phyloP scores from a whole-genome alignment of 352 stramenopile genomes.

The Globisporangium heterothallicum region DNA sequence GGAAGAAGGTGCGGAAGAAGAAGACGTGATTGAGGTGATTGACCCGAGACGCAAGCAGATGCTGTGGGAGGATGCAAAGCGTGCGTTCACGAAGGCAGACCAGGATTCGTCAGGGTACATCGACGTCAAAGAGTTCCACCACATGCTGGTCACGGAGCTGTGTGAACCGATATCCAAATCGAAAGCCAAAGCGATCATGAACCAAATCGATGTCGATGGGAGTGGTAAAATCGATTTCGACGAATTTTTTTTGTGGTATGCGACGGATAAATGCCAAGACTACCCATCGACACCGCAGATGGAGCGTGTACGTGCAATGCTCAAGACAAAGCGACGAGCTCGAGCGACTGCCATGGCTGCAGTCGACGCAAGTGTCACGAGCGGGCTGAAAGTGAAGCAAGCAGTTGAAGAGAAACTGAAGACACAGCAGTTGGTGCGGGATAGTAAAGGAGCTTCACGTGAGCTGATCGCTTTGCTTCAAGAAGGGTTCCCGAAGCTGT shows the following conservation, averaged over 20 bases:
- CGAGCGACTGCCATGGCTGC: slow-evolving; percentile 16
- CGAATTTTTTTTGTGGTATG: slow-evolving; percentile 52
- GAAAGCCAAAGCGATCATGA: slow-evolving; percentile 25
- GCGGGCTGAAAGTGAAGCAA: slow-evolving; percentile 18
- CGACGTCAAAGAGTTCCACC: slow-evolving; percentile 29
- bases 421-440: slow-evolving; percentile 20
- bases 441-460: slow-evolving; percentile 24
- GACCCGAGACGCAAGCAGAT: slow-evolving; percentile 35
- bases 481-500: slow-evolving; percentile 27
- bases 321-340: slow-evolving; percentile 28
- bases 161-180: slow-evolving; percentile 34
- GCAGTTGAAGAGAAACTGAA: slow-evolving; percentile 16
- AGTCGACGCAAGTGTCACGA: slow-evolving; percentile 11
- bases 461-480: slow-evolving; percentile 34
- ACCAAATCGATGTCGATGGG: slow-evolving; percentile 27
- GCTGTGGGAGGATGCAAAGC: slow-evolving; percentile 22
- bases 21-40: slow-evolving; percentile 32
- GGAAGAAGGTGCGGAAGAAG: slow-evolving; percentile 1
- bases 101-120: slow-evolving; percentile 29
- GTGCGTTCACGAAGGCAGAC: slow-evolving; percentile 30
- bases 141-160: slow-evolving; percentile 27
- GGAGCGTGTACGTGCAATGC: slow-evolving; percentile 24
- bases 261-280: slow-evolving; percentile 42
- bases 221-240: slow-evolving; percentile 42
- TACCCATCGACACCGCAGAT: slow-evolving; percentile 25